Base-by-base conservation (phyloP, 1,284 basidiomycete genomes). In the Naganishia sp. region DNA sequence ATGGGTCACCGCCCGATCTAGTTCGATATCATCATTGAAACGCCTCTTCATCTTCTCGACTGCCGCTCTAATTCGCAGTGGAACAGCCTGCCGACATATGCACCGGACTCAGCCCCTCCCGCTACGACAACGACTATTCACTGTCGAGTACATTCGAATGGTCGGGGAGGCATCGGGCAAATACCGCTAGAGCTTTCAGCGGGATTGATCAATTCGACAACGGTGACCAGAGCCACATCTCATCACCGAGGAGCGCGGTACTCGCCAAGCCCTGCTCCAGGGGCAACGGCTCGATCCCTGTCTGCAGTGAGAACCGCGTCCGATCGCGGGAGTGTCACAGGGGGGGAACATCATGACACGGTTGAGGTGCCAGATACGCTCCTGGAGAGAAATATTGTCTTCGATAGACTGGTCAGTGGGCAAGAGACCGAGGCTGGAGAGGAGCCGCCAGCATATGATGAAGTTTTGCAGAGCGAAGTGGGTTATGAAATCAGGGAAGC, bases 11-110 rank as follows among this genome's bases (percentile, higher is more conserved):
- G 55, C 70, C 77, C 28, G 28, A 28, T 28, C 28, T 31, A 90
- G 74, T 94, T 90, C 79, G 94, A 97, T 78, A 93, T 98, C 72
- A 88, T 94, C 57, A 87, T 98, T 61, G 80, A 81, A 66, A 81
- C 80, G 16, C 80, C 80, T 2, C 75, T 81, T 65, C 79, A 80
- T 69, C 74, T 81, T 9, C 72, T 81, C 21, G 79, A 81, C 66
- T 91, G 89, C 75, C 85, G 87, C 23, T 92, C 90, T 74, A 89
- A 90, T 72, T 83, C 87, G 0, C 86, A 91, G 68, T 89, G 86
- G 84, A 87, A 84, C 65, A 83, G 86, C 0, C 85, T 94, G 11
- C 90, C 91, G 2, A 84, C 78, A 0, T 81, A 81, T 68, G 71
- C 76, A 15, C 71, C 73, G 16, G 67, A 69, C 46, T 65, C 68